phyloP scores from a whole-genome alignment of 2,329 filamentous ascomycete genomes.

The Parastagonospora avenae region DNA sequence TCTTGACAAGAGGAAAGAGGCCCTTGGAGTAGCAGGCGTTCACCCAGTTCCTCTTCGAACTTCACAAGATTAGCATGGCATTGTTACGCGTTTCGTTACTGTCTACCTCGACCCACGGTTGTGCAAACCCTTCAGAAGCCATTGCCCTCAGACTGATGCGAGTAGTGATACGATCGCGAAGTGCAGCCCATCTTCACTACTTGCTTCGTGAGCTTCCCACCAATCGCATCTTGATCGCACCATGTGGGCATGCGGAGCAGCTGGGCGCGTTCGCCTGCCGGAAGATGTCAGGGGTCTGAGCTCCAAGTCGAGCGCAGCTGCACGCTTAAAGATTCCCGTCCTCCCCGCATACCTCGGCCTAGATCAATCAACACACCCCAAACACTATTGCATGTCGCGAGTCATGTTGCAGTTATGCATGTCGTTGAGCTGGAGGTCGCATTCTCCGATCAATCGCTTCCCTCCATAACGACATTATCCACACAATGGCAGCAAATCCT shows the following conservation, averaged over 20 bases:
- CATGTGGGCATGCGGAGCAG: conserved; percentile 1
- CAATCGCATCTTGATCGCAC: conserved; percentile 7
- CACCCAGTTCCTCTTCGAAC: conserved; percentile 41
- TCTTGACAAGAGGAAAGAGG: conserved; percentile 25
- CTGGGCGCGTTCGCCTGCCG: not conserved
- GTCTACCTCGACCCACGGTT: conserved; percentile 35
- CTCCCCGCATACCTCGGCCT: conserved; percentile 31
- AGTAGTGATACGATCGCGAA: not conserved
- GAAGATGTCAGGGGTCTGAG: not conserved
- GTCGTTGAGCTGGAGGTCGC: conserved; percentile 1
- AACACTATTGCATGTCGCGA: conserved; percentile 12
- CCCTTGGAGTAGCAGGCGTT: conserved; percentile 30
- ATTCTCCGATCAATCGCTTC: conserved; percentile 8
- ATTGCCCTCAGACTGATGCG: conserved; percentile 2
- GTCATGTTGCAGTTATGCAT: conserved; percentile 17
- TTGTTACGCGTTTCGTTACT: not conserved
- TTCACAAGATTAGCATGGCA: conserved; percentile 21
- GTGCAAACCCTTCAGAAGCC: conserved; percentile 29
- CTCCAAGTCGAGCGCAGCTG: conserved; percentile 8
- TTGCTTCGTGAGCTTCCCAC: not conserved
- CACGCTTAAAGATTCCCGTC: conserved; percentile 18
- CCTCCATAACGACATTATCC: conserved; percentile 1
- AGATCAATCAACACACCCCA: conserved; percentile 1
- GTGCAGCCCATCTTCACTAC: not conserved
- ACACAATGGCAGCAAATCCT: conserved; percentile 22